Evolutionary conservation across 2,329 filamentous ascomycete genomes (phyloP).

Genomic region (Fusarium camptoceras): DNA sequence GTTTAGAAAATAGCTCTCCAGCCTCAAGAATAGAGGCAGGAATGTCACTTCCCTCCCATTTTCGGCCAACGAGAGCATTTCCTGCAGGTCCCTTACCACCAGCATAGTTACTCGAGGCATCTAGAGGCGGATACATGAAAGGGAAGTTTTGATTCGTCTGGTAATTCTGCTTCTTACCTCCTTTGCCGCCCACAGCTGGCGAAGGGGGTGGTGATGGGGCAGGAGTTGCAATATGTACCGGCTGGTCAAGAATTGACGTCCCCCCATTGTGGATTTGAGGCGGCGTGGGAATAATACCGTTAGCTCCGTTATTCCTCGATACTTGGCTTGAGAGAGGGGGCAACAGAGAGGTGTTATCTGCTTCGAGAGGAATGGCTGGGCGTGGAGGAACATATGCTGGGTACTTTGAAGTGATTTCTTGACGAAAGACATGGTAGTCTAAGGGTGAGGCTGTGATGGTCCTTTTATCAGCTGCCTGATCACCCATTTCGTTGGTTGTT

Average conservation of each 20-base stretch:
- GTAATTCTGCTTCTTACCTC: conserved; percentile 98
- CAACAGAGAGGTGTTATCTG: conserved; percentile 90
- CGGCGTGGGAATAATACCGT: conserved; percentile 70
- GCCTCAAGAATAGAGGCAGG: conserved; percentile 96
- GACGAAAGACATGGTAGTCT: conserved; percentile 95
- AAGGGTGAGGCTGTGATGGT: conserved; percentile 92
- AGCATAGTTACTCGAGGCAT: conserved; percentile 87
- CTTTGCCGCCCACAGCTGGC: conserved; percentile 86
- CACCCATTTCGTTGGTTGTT: conserved; percentile 71
- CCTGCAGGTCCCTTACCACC: conserved; percentile 89
- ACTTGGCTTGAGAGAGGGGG: conserved; percentile 84
- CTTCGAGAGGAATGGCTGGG: conserved; percentile 84
- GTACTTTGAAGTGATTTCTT: conserved; percentile 98
- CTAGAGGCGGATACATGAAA: conserved; percentile 94
- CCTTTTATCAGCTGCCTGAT: conserved; percentile 74
- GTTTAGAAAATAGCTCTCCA: conserved; percentile 87
- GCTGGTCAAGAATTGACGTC: conserved; percentile 90
- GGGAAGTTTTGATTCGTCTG: conserved; percentile 99
- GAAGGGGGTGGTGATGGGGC: conserved; percentile 96
- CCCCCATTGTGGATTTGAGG: conserved; percentile 67
- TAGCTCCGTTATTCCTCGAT: conserved; percentile 68
- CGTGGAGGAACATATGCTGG: conserved; percentile 93
- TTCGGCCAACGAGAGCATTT: conserved; percentile 79
- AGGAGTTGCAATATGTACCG: conserved; percentile 98
- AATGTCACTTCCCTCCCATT: conserved; percentile 94